These are phyloP conservation scores for Silene uniflora DNA, from an alignment of 148 eudicot genomes.

Conservation along the genomic window DNA sequence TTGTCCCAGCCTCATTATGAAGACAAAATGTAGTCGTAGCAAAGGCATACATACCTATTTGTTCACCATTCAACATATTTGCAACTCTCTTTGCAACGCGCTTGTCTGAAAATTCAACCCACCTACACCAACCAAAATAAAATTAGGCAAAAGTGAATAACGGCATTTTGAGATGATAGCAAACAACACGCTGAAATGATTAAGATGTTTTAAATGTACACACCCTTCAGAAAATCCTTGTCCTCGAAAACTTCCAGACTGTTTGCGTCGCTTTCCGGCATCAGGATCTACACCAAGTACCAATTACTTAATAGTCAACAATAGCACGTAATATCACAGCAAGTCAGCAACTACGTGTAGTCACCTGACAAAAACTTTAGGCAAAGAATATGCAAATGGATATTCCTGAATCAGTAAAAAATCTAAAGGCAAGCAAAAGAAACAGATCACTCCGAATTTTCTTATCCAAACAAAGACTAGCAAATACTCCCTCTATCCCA, in stretches of 20 bases:
- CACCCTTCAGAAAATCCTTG: slow-evolving; percentile 84
- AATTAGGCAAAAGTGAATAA: neutral
- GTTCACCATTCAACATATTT: slow-evolving; percentile 69
- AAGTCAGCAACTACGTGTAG: neutral
- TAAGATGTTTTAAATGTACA: slow-evolving; percentile 3
- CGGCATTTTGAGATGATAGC: neutral
- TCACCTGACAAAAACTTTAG: neutral
- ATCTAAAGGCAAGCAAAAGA: too few species aligned
- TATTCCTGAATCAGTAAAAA: neutral
- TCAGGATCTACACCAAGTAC: slow-evolving; percentile 51
- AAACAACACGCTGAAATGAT: neutral
- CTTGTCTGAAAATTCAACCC: slow-evolving; percentile 88
- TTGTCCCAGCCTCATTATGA: too few species aligned
- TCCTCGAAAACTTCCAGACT: slow-evolving; percentile 80
- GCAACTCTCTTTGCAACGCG: slow-evolving; percentile 76
- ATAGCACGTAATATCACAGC: neutral
- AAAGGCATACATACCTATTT: slow-evolving; percentile 56
- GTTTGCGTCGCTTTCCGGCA: slow-evolving; percentile 47
- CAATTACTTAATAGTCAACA: neutral
- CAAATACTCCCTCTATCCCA: too few species aligned
- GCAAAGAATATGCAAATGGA: neutral
- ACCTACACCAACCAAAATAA: slow-evolving; percentile 47
- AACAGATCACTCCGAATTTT: too few species aligned
- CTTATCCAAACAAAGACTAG: too few species aligned
- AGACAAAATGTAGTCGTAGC: neutral